Evolutionary conservation across 78 protist species (phyloP).

Genomic region (Dictyostelium intermedium): DNA sequence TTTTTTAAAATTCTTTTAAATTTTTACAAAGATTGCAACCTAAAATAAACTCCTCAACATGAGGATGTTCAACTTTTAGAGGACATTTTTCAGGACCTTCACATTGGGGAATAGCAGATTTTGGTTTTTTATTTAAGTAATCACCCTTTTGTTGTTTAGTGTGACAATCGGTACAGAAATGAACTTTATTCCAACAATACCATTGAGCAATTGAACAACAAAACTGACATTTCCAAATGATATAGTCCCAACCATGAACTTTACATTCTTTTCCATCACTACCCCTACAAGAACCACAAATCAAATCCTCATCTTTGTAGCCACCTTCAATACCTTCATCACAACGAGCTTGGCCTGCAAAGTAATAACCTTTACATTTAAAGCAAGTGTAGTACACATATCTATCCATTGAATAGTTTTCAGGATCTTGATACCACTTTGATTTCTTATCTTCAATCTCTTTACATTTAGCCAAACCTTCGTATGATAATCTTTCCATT

Average conservation of each 20-base stretch:
- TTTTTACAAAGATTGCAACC: constrained; percentile 47
- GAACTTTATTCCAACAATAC: constrained; percentile 34
- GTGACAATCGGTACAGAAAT: constrained; percentile 31
- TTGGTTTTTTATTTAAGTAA: constrained; percentile 41
- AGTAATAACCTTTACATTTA: constrained; percentile 33
- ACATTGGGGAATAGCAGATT: constrained; percentile 2
- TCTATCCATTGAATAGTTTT: constrained; percentile 37
- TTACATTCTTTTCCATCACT: constrained; percentile 32
- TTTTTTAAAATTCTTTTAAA: neutral
- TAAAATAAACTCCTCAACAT: constrained; percentile 41
- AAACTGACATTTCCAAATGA: constrained; percentile 50
- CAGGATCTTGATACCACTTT: constrained; percentile 60
- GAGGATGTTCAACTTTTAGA: constrained; percentile 51
- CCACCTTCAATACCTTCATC: constrained; percentile 43
- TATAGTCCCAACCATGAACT: constrained; percentile 47
- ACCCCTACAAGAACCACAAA: constrained; percentile 46
- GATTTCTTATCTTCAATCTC: constrained; percentile 39
- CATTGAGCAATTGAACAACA: constrained; percentile 33
- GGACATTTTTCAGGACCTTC: constrained; percentile 51
- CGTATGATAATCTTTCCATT: constrained; percentile 19
- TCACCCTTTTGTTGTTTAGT: constrained; percentile 59
- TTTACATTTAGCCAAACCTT: constrained; percentile 19
- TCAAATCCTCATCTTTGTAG: constrained; percentile 29
- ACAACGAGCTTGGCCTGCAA: constrained; percentile 60
- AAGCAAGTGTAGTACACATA: constrained; percentile 35